Conservation (phyloP, 1,284 basidiomycete species). For the Fomitopsis betulina region DNA sequence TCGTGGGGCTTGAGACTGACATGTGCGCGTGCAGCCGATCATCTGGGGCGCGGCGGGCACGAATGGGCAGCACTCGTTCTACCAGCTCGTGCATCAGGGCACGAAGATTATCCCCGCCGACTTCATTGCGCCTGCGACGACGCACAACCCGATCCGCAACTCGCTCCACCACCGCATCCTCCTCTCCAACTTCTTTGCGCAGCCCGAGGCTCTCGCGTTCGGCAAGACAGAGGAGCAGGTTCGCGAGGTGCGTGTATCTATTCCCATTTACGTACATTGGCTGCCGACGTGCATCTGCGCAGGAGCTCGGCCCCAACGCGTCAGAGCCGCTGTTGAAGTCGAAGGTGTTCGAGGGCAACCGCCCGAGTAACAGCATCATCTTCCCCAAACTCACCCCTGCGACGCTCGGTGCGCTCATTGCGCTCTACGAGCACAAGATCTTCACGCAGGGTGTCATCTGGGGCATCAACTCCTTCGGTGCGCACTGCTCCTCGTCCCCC, state of each 20-base stretch:
- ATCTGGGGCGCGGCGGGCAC: constrained; percentile 99
- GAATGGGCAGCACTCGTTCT: constrained; percentile 99
- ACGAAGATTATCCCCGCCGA: constrained; percentile 92
- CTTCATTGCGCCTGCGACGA: constrained; percentile 92
- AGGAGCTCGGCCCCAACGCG: constrained; percentile 76
- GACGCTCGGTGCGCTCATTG: constrained; percentile 83
- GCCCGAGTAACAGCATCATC: constrained; percentile 95
- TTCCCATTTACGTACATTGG: neutral
- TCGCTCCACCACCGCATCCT: constrained; percentile 97
- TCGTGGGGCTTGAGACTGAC: neutral
- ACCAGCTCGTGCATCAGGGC: constrained; percentile 96
- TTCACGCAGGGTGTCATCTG: constrained; percentile 96
- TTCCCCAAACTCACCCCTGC: constrained; percentile 92
- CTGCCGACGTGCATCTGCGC: constrained; percentile 2
- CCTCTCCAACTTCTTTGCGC: constrained; percentile 97
- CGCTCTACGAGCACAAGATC: constrained; percentile 99
- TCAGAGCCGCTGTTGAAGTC: constrained; percentile 89
- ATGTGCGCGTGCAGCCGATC: constrained; percentile 62
- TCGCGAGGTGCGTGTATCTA: constrained; percentile 26
- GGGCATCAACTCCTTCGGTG: constrained; percentile 97
- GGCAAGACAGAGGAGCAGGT: constrained; percentile 95
- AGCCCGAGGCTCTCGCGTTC: constrained; percentile 95
- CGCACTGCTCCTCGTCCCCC: constrained; percentile 13
- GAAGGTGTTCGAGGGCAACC: constrained; percentile 98
- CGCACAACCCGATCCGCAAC: constrained; percentile 84